Conservation (phyloP, 768 basidiomycete species). For the Psilocybe cubensis region DNA sequence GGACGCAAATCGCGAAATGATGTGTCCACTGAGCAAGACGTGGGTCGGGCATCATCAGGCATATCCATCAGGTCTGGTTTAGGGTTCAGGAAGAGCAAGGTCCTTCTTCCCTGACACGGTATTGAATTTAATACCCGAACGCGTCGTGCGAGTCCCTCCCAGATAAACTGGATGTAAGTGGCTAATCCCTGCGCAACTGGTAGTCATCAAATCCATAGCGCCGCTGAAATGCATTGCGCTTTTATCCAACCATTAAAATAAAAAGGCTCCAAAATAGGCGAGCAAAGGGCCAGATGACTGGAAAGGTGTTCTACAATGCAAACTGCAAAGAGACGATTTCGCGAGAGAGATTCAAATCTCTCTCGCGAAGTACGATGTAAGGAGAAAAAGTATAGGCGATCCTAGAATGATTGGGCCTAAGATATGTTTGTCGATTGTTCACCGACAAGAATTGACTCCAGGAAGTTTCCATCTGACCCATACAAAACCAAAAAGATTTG, state of each 20-base stretch:
- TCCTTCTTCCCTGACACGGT: constrained; percentile 1
- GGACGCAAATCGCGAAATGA: constrained; percentile 4
- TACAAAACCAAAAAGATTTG: not conserved
- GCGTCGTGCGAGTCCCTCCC: constrained; percentile 3
- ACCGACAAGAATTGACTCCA: not conserved
- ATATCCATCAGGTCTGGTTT: constrained; percentile 5
- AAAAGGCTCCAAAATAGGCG: not conserved
- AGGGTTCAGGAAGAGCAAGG: constrained; percentile 4
- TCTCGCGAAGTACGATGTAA: too few species aligned
- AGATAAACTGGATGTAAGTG: not conserved
- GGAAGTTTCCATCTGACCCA: not conserved
- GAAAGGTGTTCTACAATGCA: not conserved
- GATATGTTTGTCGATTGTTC: not conserved
- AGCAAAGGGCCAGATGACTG: not conserved
- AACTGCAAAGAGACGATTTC: not conserved
- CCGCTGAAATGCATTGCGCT: too few species aligned
- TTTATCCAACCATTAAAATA: not conserved
- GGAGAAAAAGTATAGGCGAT: not conserved
- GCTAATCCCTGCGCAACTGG: not conserved
- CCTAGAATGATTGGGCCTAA: not conserved
- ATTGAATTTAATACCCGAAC: not conserved
- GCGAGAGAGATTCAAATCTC: too few species aligned
- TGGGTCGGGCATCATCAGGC: constrained; percentile 5
- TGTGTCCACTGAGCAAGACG: constrained; percentile 3
- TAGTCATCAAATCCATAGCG: not conserved